Evolutionary conservation across 1,284 basidiomycete species (phyloP), one percentile per base, ranked within the genome.

Genomic region (Blastosporella zonata): DNA sequence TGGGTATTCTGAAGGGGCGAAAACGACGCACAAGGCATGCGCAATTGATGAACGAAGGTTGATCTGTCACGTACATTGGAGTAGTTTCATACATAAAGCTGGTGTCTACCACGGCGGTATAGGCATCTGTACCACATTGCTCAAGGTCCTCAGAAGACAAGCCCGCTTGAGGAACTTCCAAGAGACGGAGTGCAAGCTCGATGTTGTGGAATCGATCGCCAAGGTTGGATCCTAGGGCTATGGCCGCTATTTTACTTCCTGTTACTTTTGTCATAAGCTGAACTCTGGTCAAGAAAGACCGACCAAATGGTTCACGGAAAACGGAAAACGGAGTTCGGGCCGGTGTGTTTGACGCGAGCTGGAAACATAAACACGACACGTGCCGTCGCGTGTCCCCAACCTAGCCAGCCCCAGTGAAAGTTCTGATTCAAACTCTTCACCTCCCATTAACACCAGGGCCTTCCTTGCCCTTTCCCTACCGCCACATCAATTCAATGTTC

Each of bases 1-100:
- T 15, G 7, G 15, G 21, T 5, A 13, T 33, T 22, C 21, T 6
- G 21, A 17, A 23, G 9, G 17, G n/a, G 20, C 17, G 8, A 47
- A 31, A 43, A 40, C 27, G 34, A 57, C 59, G 44, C 48, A 96
- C 92, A 67, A 93, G 74, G 56, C 94, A 90, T 7, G 90, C 93
- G 49, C 90, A 91, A 62, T 99, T 99, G 54, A 91, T 79, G 68
- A 99, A 99, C 23, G 75, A 69, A 20, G 89, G 90, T 66, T 99
- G 96, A 54, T 97, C 86, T 13, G 80, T 79, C 20, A 96, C 84
- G 67, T 99, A 99, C 97, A 98, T 98, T 0, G 97, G 93, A 17
- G 85, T 77, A 15, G 89, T 95, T 68, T 97, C 89, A 65, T 99
- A 99, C 69, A 99, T 67, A 68, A 95, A 93, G 62, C 92, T 94